phyloP scores from a whole-genome alignment of 2,329 filamentous ascomycete genomes.

The Colletotrichum coccodes region DNA sequence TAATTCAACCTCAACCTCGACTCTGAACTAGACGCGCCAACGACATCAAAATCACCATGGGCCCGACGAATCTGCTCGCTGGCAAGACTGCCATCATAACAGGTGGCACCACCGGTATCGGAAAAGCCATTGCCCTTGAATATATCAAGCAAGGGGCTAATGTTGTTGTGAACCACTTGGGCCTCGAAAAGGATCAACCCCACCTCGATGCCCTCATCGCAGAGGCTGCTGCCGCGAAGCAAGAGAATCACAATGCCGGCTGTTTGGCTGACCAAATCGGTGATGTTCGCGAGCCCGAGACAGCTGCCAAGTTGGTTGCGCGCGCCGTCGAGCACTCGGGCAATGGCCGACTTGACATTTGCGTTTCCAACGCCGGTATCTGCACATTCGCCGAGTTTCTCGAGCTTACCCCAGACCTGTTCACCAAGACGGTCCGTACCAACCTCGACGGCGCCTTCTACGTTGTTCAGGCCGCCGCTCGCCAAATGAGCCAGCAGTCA shows the following conservation, averaged over 20 bases:
- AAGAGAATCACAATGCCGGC: conserved; percentile 58
- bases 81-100: conserved; percentile 88
- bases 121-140: conserved; percentile 83
- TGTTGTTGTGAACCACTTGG: conserved; percentile 85
- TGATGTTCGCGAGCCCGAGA: conserved; percentile 80
- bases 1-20: background rate
- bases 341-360: conserved; percentile 72
- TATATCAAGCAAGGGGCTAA: conserved; percentile 82
- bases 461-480: conserved; percentile 83
- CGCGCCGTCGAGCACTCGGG: conserved; percentile 71
- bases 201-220: conserved; percentile 64
- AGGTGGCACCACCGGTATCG: conserved; percentile 87
- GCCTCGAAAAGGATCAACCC: conserved; percentile 59
- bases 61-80: conserved; percentile 65
- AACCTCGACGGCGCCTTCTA: conserved; percentile 93
- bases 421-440: conserved; percentile 76
- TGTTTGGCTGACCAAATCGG: conserved; percentile 75
- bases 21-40: background rate
- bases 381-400: conserved; percentile 91
- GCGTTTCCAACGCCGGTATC: conserved; percentile 89
- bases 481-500: conserved; percentile 78
- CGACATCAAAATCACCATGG: conserved; percentile 46
- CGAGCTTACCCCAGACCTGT: conserved; percentile 75
- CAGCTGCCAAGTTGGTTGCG: conserved; percentile 74
- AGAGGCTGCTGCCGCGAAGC: conserved; percentile 59